Percentiles rank a stretch among this genome's conserved stretches.
Evolutionary conservation across 306 rosid genomes (phyloP).

Genomic region (Begonia fuchsioides): DNA sequence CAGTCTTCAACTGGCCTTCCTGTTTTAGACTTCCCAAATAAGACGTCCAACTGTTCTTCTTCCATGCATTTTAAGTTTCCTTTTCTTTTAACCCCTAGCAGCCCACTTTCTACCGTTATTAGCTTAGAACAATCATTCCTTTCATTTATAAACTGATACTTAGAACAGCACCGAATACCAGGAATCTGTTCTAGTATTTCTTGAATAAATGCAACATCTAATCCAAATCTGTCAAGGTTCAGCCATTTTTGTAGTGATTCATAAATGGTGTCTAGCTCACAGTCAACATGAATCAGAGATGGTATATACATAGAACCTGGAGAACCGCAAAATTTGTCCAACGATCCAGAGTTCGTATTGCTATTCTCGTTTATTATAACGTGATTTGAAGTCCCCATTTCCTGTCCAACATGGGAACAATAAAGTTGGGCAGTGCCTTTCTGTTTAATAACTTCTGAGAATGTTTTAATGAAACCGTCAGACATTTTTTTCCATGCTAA

Average conservation of each 20-base stretch:
- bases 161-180: slow-evolving; percentile 34
- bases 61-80: slow-evolving; percentile 38
- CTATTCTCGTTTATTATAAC: slow-evolving; percentile 15
- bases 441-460: slow-evolving; percentile 43
- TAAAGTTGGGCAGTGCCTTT: slow-evolving; percentile 42
- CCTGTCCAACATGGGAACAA: slow-evolving; percentile 56
- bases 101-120: slow-evolving; percentile 73
- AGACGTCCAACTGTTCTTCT: slow-evolving; percentile 31
- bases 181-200: slow-evolving; percentile 77
- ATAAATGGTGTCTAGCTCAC: slow-evolving; percentile 24
- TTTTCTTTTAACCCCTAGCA: slow-evolving; percentile 32
- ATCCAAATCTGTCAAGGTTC: slow-evolving; percentile 89
- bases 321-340: slow-evolving; percentile 54
- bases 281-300: slow-evolving; percentile 24
- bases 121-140: slow-evolving; percentile 40
- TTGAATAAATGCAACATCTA: slow-evolving; percentile 84
- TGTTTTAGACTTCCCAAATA: slow-evolving; percentile 41
- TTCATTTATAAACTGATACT: slow-evolving; percentile 38
- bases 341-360: slow-evolving; percentile 18
- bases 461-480: slow-evolving; percentile 40
- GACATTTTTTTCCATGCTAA: slow-evolving; percentile 68
- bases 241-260: slow-evolving; percentile 59
- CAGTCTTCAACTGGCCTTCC: slow-evolving; percentile 27
- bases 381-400: slow-evolving; percentile 16
- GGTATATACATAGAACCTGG: slow-evolving; percentile 30